Conservation (phyloP, 352 stramenopile genomes). For the Pythium dissotocum region DNA sequence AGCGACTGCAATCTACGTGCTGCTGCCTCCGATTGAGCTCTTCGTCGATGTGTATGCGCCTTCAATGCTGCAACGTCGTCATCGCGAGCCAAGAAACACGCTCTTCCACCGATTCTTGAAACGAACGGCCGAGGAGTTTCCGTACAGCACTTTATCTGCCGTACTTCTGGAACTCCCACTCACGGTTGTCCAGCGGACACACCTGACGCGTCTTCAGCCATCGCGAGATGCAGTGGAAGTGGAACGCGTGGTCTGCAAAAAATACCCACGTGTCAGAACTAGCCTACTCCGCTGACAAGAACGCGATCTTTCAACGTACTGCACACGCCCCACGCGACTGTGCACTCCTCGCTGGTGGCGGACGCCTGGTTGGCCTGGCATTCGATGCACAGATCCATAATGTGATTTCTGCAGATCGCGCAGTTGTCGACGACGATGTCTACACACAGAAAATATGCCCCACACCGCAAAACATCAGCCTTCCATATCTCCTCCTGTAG, state of each 20-base stretch:
- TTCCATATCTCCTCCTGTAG: background rate
- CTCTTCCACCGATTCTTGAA: background rate
- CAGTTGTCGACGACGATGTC: slow-evolving; percentile 91
- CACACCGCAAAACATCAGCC: background rate
- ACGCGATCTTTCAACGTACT: slow-evolving; percentile 57
- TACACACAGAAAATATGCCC: slow-evolving; percentile 26
- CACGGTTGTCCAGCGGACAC: slow-evolving; percentile 99
- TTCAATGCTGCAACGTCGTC: background rate
- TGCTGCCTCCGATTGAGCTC: background rate
- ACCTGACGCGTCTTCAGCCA: slow-evolving; percentile 99
- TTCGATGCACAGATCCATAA: slow-evolving; percentile 99
- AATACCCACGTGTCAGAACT: slow-evolving; percentile 68
- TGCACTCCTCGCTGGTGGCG: slow-evolving; percentile 87
- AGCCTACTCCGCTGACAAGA: background rate
- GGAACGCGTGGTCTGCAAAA: slow-evolving; percentile 97
- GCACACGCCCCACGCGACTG: slow-evolving; percentile 85
- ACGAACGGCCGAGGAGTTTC: background rate
- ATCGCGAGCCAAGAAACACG: background rate
- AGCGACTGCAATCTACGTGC: background rate
- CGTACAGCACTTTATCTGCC: slow-evolving; percentile 51
- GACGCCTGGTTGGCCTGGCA: slow-evolving; percentile 95
- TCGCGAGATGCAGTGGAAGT: slow-evolving; percentile 99
- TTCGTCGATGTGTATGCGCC: background rate
- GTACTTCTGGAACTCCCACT: slow-evolving; percentile 99
- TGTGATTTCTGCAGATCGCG: slow-evolving; percentile 99